A percentile compares a stretch with the other conserved stretches of the same genome.
phyloP scores from a whole-genome alignment of 2,329 filamentous ascomycete species.

The Endoconidiophora polonica region DNA sequence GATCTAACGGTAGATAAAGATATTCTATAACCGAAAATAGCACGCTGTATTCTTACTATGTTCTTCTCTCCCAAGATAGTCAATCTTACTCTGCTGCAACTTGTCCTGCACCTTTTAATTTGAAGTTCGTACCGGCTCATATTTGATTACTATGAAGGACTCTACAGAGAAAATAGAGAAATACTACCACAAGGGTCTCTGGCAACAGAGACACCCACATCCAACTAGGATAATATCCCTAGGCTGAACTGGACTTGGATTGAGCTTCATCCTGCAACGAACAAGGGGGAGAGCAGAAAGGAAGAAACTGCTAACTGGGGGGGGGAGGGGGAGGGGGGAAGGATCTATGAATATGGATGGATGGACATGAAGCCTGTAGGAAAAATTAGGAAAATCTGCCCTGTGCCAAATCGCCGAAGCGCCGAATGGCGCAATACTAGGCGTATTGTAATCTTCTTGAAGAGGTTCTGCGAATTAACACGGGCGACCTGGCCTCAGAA shows the following conservation, averaged over 20 bases:
- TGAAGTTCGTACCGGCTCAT: no score
- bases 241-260: no score
- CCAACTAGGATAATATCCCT: no score
- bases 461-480: constrained; percentile 1
- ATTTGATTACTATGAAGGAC: no score
- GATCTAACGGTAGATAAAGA: no score
- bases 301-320: neutral
- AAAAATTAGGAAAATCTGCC: neutral
- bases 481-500: constrained; percentile 6
- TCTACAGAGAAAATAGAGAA: neutral
- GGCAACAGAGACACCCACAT: no score
- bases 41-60: no score
- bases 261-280: neutral
- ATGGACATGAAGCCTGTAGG: neutral
- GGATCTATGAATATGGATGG: neutral
- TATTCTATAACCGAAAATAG: no score
- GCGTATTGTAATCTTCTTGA: neutral
- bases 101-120: no score
- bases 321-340: neutral
- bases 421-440: constrained; percentile 4
- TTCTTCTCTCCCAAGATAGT: no score
- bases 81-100: no score
- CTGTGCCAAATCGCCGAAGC: constrained; percentile 9
- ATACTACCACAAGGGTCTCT: neutral
- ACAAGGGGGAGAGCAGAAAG: neutral